Percentiles rank a stretch among this genome's conserved stretches.
Conservation (phyloP, 2,329 filamentous ascomycete genomes). For the Fusarium keratoplasticum region DNA sequence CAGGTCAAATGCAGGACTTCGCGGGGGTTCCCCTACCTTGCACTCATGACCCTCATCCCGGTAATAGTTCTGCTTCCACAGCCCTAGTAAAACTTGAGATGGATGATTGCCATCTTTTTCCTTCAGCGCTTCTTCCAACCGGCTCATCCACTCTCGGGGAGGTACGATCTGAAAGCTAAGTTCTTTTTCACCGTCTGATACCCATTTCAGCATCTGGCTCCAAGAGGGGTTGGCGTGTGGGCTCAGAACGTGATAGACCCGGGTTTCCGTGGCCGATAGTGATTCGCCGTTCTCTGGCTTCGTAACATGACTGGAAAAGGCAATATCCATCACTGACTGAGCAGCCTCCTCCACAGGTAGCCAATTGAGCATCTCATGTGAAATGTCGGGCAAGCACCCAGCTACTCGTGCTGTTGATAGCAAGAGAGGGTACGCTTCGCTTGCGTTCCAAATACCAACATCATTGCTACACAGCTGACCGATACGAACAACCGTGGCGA, state of each 20-base stretch:
- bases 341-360: constrained; percentile 60
- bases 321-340: constrained; percentile 53
- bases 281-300: too few relatives aligned
- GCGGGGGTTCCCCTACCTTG: accelerated
- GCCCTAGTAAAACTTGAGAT: constrained; percentile 33
- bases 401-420: constrained; percentile 58
- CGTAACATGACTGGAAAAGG: neutral
- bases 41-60: neutral
- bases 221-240: constrained; percentile 30
- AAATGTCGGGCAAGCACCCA: constrained; percentile 45
- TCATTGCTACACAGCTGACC: constrained; percentile 64
- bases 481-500: constrained; percentile 54
- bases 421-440: constrained; percentile 65
- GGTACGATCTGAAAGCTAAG: constrained; percentile 12
- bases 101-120: constrained; percentile 18
- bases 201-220: constrained; percentile 37
- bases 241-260: constrained; percentile 42
- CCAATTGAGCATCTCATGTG: constrained; percentile 56
- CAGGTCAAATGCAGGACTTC: constrained; percentile 16
- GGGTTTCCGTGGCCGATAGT: neutral
- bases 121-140: constrained; percentile 19
- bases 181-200: neutral
- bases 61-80: constrained; percentile 37
- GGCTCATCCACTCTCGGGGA: constrained; percentile 26
- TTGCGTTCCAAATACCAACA: constrained; percentile 62